Conservation (phyloP, 345 rosid genomes). For the Salix udensis region DNA sequence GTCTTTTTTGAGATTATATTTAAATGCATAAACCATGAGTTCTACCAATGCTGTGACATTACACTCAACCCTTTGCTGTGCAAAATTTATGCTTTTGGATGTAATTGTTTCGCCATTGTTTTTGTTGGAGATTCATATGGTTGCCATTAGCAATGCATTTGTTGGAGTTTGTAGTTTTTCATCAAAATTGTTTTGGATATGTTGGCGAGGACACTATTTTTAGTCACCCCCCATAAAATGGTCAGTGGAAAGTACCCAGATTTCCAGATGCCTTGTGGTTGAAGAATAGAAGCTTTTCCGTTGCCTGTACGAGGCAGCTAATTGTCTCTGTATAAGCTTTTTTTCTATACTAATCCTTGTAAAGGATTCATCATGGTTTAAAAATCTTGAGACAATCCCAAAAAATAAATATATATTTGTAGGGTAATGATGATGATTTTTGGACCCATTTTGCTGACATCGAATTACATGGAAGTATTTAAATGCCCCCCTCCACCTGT, state of each 20-base stretch:
- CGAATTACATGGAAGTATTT: too few species aligned
- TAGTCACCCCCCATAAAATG: neutral
- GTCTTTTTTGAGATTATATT: neutral
- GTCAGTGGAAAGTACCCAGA: neutral
- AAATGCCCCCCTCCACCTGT: too few species aligned
- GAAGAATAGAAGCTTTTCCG: neutral
- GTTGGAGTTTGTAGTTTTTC: too few species aligned
- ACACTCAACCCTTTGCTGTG: neutral
- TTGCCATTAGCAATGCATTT: neutral
- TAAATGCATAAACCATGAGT: neutral
- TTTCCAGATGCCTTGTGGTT: neutral
- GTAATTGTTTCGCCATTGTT: neutral
- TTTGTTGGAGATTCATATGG: neutral
- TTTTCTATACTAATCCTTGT: too few species aligned
- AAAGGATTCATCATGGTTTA: too few species aligned
- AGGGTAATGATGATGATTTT: too few species aligned
- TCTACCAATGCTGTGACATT: neutral
- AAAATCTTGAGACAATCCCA: too few species aligned
- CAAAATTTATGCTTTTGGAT: neutral
- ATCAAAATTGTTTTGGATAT: neutral
- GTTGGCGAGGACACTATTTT: neutral
- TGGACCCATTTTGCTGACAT: too few species aligned
- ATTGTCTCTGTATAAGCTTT: too few species aligned
- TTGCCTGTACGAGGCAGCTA: neutral
- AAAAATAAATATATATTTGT: too few species aligned